phyloP scores from a whole-genome alignment of 257 asterid species.

The Gentiana dahurica region DNA sequence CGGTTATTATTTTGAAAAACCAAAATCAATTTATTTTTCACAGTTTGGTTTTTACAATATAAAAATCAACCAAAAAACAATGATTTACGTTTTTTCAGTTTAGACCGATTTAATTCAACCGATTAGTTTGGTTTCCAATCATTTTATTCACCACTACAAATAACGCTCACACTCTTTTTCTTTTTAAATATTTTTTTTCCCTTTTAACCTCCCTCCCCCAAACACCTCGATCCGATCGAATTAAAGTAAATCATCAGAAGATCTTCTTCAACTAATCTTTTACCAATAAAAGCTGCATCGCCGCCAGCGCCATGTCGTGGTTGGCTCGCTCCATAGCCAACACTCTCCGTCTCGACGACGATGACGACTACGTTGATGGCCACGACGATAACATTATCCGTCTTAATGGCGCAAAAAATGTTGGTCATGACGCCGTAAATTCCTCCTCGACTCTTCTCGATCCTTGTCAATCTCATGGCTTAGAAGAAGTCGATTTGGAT shows the following conservation, averaged over 20 bases:
- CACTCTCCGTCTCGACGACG: slow-evolving; percentile 65
- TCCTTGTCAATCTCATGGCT: slow-evolving; percentile 14
- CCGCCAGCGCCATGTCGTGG: slow-evolving; percentile 66
- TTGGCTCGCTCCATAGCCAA: slow-evolving; percentile 83
- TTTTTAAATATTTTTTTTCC: no score
- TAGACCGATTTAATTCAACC: no score
- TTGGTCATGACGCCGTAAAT: slow-evolving; percentile 1
- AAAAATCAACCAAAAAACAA: no score
- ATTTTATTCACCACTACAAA: no score
- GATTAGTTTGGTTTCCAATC: no score
- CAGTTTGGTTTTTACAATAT: no score
- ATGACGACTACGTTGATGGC: slow-evolving; percentile 30
- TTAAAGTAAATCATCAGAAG: background rate
- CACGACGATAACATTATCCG: slow-evolving; percentile 9
- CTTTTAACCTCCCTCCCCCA: background rate
- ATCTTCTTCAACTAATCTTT: background rate
- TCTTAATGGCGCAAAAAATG: background rate
- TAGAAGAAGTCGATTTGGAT: slow-evolving; percentile 24
- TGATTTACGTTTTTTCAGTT: no score
- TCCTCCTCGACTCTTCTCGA: slow-evolving; percentile 2
- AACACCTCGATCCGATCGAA: slow-evolving; percentile 13
- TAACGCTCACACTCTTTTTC: no score
- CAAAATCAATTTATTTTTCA: no score
- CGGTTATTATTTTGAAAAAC: no score
- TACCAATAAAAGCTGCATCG: slow-evolving; percentile 11